Conservation (phyloP, 1,139 yeast genomes). For the Saccharomyces pastorianus region DNA sequence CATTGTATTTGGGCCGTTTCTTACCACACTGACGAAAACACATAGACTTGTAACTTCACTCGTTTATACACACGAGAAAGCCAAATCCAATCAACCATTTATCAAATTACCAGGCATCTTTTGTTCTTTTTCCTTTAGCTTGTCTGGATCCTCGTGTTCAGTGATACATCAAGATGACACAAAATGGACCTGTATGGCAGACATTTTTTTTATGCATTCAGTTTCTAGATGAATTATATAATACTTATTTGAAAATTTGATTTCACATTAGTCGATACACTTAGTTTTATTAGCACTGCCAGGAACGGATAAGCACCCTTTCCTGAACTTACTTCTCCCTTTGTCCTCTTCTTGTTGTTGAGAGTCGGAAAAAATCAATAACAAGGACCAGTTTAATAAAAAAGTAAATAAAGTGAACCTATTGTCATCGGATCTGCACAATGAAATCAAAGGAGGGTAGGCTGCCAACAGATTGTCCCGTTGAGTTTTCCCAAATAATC, state of each 20-base stretch:
- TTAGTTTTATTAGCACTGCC: neutral
- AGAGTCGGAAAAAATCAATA: too few species aligned
- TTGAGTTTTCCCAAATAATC: neutral
- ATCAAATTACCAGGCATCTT: too few species aligned
- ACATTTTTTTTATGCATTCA: neutral
- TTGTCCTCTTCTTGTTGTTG: neutral
- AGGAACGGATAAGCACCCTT: neutral
- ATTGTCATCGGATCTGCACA: neutral
- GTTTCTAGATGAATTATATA: too few species aligned
- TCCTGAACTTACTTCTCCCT: neutral
- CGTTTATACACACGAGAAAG: too few species aligned
- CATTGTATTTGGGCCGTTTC: constrained; percentile 29
- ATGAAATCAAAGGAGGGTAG: neutral
- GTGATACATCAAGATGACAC: neutral
- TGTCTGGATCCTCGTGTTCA: neutral
- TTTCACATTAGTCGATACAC: too few species aligned
- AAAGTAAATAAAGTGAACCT: neutral
- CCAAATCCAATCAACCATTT: neutral
- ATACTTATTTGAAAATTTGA: too few species aligned
- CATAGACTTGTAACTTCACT: neutral
- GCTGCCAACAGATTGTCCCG: neutral
- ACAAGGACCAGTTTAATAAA: neutral
- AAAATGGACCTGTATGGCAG: neutral
- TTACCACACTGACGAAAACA: constrained; percentile 22
- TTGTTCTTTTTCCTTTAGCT: too few species aligned